Conservation (phyloP, 257 asterid species). For the Nyctanthes arbortristis region DNA sequence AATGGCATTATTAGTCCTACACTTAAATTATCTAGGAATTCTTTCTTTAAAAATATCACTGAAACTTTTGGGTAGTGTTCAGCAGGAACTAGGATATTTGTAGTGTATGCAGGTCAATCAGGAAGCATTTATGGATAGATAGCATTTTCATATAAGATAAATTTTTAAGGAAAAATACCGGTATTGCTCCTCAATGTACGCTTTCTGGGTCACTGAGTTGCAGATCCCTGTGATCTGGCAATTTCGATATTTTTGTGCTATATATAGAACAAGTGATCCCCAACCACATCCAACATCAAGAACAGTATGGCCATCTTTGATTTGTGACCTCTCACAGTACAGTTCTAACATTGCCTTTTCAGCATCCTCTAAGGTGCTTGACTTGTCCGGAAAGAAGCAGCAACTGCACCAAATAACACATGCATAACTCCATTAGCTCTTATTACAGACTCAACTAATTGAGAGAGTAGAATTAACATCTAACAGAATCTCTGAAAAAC, state of each 20-base stretch:
- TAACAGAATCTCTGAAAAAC: background rate
- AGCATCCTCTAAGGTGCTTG: conserved; percentile 83
- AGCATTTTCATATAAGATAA: background rate
- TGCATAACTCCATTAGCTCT: conserved; percentile 12
- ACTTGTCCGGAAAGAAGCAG: conserved; percentile 62
- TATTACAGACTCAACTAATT: background rate
- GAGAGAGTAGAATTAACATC: background rate
- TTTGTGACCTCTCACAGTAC: conserved; percentile 79
- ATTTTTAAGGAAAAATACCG: conserved; percentile 37
- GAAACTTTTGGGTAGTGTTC: background rate
- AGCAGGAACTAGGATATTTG: background rate
- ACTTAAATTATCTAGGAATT: background rate
- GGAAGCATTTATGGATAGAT: background rate
- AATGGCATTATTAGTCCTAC: background rate
- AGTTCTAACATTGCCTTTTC: conserved; percentile 85
- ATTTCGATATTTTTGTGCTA: conserved; percentile 71
- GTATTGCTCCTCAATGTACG: conserved; percentile 67
- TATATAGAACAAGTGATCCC: conserved; percentile 79
- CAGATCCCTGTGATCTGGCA: conserved; percentile 84
- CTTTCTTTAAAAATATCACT: background rate
- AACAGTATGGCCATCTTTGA: conserved; percentile 80
- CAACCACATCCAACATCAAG: conserved; percentile 99
- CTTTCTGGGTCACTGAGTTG: conserved; percentile 86
- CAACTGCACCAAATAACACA: conserved; percentile 50
- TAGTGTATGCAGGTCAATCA: background rate